Evolutionary conservation across 495 filamentous ascomycete genomes (phyloP), one percentile per base, ranked within the genome.

Genomic region (Xylaria scruposa): DNA sequence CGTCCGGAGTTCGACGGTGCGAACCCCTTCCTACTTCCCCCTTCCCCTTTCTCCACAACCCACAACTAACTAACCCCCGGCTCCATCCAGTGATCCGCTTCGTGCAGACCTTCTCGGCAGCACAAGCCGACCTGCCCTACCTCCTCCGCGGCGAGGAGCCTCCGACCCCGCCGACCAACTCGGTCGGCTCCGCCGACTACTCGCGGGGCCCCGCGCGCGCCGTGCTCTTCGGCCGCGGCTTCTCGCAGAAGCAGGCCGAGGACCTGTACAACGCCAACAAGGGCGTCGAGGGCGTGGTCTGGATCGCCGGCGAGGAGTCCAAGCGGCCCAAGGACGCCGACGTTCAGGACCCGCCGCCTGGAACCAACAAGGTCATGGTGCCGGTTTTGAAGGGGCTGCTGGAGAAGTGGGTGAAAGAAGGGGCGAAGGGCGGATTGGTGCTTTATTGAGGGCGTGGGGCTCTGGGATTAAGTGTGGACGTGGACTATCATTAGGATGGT

Each of bases 161-260:
- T 3, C 70, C 70, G 0, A 3, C 3, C 9, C 1, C 40, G 0
- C 10, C 64, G 0, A 72, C 44, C 19, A 72, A 72, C 64, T 4
- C 3, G 29, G 58, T 68, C 2, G 70, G 70, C 58, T 83, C 81
- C 38, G 78, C 68, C 15, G 65, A 81, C 65, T 82, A 77, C 24
- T 76, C 63, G 9, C 46, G 5, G 19, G 68, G 73, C 56, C 74
- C 78, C 31, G 76, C 73, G 12, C 64, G 31, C 70, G 78, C 70
- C 72, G 80, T 80, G 33, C 59, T 78, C 33, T 73, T 62, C 26
- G 81, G 64, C 40, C 75, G 80, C 38, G 76, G 66, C 1, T 70
- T 72, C 70, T 60, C 54, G 24, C 53, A 61, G 36, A 3, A 26
- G 24, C 29, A 72, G n/a, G 70, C 53, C 36, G 64, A 72, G 65